Conservation (phyloP, 371 early-diverging fungal species). For the Actinomortierella ambigua region DNA sequence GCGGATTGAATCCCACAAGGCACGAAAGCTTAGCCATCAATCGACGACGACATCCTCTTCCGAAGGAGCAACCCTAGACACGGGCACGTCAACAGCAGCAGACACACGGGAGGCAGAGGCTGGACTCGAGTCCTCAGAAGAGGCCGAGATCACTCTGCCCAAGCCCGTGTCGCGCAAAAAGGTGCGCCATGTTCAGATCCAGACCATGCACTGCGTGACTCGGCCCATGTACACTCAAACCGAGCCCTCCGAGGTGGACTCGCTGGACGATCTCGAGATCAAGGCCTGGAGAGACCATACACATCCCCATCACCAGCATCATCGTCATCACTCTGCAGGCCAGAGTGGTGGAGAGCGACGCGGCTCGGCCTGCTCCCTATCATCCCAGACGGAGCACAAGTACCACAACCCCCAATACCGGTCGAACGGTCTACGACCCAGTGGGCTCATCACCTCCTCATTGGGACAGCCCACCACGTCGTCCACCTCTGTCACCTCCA, state of each 20-base stretch:
- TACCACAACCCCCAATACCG: too few relatives aligned
- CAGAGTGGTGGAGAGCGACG: too few relatives aligned
- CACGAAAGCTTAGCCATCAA: constrained; percentile 3
- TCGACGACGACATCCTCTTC: constrained; percentile 5
- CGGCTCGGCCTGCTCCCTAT: too few relatives aligned
- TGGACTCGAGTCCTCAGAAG: constrained; percentile 4
- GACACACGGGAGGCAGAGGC: background rate
- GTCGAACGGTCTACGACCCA: too few relatives aligned
- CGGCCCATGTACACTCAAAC: constrained; percentile 4
- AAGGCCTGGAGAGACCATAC: background rate
- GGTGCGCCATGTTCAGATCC: constrained; percentile 5
- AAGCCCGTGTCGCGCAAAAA: constrained; percentile 10
- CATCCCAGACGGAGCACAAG: too few relatives aligned
- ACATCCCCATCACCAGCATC: too few relatives aligned
- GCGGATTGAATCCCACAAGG: constrained; percentile 29
- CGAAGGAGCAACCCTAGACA: background rate
- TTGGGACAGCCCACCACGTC: constrained; percentile 14
- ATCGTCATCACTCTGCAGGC: too few relatives aligned
- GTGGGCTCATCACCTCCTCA: constrained; percentile 2
- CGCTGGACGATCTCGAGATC: background rate
- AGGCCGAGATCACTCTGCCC: constrained; percentile 22
- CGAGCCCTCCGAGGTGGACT: background rate
- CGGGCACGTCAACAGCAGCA: background rate
- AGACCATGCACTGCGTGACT: background rate
- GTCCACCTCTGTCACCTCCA: constrained; percentile 11